A percentile compares a stretch with the other conserved stretches of the same genome.
These are phyloP conservation scores for Mycena sanguinolenta DNA, from an alignment of 768 basidiomycete genomes.

Conservation along the genomic window DNA sequence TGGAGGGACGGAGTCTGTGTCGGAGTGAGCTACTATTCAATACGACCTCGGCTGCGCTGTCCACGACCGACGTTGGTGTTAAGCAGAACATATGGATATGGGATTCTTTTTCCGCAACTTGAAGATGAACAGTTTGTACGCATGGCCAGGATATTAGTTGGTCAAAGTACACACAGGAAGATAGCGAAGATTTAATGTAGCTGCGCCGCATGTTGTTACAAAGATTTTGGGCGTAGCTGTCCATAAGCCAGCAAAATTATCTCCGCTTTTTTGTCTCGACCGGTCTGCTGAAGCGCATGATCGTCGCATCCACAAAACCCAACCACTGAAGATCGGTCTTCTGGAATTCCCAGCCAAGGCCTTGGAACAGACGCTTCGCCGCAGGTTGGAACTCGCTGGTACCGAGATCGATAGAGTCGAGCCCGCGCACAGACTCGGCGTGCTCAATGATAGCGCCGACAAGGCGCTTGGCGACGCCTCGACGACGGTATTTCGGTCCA, in stretches of 20 bases:
- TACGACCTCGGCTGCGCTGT: no score
- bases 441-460: not conserved
- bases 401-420: not conserved
- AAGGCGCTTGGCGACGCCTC: conserved; percentile 5
- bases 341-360: conserved; percentile 13
- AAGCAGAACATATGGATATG: no score
- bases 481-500: conserved; percentile 1
- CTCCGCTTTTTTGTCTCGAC: not conserved
- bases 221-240: no score
- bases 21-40: no score
- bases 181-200: no score
- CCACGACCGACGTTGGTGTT: no score
- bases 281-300: not conserved
- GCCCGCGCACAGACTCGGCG: not conserved
- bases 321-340: not conserved
- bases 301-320: not conserved
- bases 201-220: no score
- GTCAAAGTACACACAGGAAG: no score
- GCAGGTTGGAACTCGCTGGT: conserved; percentile 9
- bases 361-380: not conserved
- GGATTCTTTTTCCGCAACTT: no score
- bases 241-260: not conserved
- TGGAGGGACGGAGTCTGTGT: no score
- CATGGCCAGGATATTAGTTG: no score
- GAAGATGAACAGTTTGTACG: no score